Conservation (phyloP, 495 filamentous ascomycete genomes). For the Pyrenula massariospora region DNA sequence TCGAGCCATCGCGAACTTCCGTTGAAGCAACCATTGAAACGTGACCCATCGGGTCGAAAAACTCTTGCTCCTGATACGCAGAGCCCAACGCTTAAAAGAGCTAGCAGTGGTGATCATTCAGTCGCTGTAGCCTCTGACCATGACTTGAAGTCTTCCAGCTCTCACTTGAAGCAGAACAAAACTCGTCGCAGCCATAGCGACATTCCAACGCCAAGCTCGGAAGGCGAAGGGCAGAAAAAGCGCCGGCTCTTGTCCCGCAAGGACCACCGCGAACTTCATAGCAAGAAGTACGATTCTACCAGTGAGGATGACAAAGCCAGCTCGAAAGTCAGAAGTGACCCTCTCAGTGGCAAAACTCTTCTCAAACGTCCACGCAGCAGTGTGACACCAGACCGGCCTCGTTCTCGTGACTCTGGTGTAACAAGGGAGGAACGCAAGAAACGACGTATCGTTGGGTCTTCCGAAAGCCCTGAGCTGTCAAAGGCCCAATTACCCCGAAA, state of each 20-base stretch:
- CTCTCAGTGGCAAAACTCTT: constrained; percentile 23
- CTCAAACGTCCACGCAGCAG: constrained; percentile 58
- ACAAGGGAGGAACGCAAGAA: constrained; percentile 32
- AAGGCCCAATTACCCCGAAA: constrained; percentile 2
- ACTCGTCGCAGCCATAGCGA: constrained; percentile 21
- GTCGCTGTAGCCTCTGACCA: constrained; percentile 15
- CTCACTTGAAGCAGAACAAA: constrained; percentile 13
- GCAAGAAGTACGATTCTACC: constrained; percentile 29
- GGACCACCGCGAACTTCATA: constrained; percentile 24
- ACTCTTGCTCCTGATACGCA: constrained; percentile 17
- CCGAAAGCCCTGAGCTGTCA: constrained; percentile 28
- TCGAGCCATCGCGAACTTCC: constrained; percentile 13
- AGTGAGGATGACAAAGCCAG: constrained; percentile 1
- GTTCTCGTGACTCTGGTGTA: constrained; percentile 31
- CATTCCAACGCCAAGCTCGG: constrained; percentile 14
- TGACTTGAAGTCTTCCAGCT: constrained; percentile 15
- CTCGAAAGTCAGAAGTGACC: constrained; percentile 4
- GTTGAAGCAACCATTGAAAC: constrained; percentile 14
- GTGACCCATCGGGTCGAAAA: constrained; percentile 17
- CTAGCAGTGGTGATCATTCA: constrained; percentile 9
- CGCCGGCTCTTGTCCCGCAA: constrained; percentile 30
- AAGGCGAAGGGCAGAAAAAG: constrained; percentile 25
- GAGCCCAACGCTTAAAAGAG: constrained; percentile 13
- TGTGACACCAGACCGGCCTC: constrained; percentile 52
- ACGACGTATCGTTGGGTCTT: constrained; percentile 29